Percentiles rank a stretch among this genome's conserved stretches.
Evolutionary conservation across 768 basidiomycete species (phyloP).

Genomic region (Tephrocybe sp.): DNA sequence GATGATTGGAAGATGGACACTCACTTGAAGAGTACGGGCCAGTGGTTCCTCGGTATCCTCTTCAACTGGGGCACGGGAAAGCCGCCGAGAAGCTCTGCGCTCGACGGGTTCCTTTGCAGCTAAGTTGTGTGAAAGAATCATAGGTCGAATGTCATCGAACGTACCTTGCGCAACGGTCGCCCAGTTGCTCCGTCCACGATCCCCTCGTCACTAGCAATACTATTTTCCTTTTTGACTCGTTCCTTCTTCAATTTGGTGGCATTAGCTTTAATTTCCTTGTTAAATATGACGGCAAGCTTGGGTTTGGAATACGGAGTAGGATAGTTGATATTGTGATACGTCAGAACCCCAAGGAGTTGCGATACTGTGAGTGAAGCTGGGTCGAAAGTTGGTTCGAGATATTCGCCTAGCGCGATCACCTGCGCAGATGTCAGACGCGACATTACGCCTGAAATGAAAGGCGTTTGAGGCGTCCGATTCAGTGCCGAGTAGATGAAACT

Average conservation of each 20-base stretch:
- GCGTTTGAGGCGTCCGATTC: no score
- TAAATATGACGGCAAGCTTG: conserved; percentile 76
- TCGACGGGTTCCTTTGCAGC: conserved; percentile 24
- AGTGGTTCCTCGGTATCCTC: conserved; percentile 46
- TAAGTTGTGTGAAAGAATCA: conserved; percentile 8
- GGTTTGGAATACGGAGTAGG: conserved; percentile 77
- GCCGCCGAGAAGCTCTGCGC: conserved; percentile 63
- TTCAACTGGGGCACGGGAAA: conserved; percentile 56
- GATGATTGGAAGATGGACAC: conserved; percentile 21
- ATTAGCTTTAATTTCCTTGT: conserved; percentile 69
- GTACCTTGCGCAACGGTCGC: conserved; percentile 41
- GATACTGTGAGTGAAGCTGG: conserved; percentile 72
- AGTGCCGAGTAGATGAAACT: no score
- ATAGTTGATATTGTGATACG: conserved; percentile 74
- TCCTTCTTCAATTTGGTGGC: conserved; percentile 61
- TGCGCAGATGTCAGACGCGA: conserved; percentile 79
- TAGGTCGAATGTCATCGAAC: neutral
- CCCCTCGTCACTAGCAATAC: conserved; percentile 77
- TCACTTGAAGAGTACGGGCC: conserved; percentile 56
- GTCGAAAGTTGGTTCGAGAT: conserved; percentile 79
- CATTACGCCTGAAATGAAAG: no score
- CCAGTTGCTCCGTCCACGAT: conserved; percentile 85
- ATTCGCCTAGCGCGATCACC: conserved; percentile 72
- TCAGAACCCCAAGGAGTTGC: conserved; percentile 77
- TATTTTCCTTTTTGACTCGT: conserved; percentile 63